Conservation (phyloP, 73 alveolate species). For the Effrenium voratum region DNA sequence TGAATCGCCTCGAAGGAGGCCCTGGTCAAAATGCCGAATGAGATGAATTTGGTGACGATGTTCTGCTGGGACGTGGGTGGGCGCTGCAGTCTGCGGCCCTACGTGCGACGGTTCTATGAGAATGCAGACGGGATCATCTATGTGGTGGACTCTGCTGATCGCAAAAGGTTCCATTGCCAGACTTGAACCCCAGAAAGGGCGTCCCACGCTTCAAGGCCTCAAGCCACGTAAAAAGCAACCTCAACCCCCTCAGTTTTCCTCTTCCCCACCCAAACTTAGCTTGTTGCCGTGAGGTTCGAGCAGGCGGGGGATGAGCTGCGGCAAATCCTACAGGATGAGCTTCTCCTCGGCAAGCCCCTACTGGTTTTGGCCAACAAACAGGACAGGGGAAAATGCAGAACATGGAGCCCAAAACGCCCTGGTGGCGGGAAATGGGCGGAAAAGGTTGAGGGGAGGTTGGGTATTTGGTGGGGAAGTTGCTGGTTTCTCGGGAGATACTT, state of each 20-base stretch:
- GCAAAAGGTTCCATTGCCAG: too few species aligned
- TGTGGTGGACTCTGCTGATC: slow-evolving; percentile 98
- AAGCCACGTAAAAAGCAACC: too few species aligned
- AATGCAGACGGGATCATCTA: slow-evolving; percentile 98
- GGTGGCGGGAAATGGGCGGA: slow-evolving; percentile 27
- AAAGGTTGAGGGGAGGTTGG: slow-evolving; percentile 20
- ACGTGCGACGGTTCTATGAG: slow-evolving; percentile 98
- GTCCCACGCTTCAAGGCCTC: too few species aligned
- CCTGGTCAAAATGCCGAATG: too few species aligned
- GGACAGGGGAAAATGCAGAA: too few species aligned
- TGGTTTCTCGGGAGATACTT: too few species aligned
- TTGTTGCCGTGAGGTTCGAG: too few species aligned
- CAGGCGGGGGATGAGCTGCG: background rate
- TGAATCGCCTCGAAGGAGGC: too few species aligned
- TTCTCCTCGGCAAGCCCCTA: slow-evolving; percentile 48
- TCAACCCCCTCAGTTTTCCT: too few species aligned
- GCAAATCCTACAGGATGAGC: slow-evolving; percentile 12
- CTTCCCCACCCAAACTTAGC: too few species aligned
- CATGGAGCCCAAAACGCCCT: background rate
- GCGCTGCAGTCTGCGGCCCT: slow-evolving; percentile 97
- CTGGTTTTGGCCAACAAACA: slow-evolving; percentile 71
- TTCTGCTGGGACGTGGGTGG: slow-evolving; percentile 98
- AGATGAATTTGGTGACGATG: slow-evolving; percentile 6
- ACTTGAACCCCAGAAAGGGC: too few species aligned
- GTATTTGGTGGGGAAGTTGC: too few species aligned